Percentiles rank a stretch among this genome's conserved stretches.
phyloP scores from a whole-genome alignment of 192 early-diverging fungal genomes.

The Pilobolus umbonatus region DNA sequence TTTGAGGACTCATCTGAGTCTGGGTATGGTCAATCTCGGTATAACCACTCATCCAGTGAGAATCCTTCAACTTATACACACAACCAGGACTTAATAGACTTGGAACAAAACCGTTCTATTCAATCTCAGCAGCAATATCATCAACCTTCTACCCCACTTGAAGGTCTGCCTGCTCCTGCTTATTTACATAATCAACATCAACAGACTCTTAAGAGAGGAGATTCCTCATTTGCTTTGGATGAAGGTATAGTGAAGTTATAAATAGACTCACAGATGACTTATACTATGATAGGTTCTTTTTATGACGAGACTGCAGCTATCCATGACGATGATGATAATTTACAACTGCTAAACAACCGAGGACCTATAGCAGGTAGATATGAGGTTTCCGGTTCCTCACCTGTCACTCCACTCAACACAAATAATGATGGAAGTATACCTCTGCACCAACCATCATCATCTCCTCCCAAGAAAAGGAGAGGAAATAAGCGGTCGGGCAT shows the following conservation, averaged over 20 bases:
- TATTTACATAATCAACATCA: background rate
- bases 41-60: background rate
- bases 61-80: background rate
- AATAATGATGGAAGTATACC: background rate
- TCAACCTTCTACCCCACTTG: background rate
- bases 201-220: background rate
- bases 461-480: background rate
- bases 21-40: background rate
- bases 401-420: background rate
- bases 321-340: conserved; percentile 23
- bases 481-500: background rate
- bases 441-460: background rate
- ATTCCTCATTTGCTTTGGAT: conserved; percentile 11
- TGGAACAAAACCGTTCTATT: conserved; percentile 8
- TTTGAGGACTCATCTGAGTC: conserved; percentile 16
- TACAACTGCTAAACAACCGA: conserved; percentile 2
- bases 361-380: background rate
- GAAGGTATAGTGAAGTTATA: background rate
- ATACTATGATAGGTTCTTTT: background rate
- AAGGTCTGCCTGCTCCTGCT: background rate
- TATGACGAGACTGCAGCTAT: conserved; percentile 19
- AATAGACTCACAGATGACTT: background rate
- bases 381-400: background rate
- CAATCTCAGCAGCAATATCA: background rate
- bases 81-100: conserved; percentile 12